Evolutionary conservation across 2,329 filamentous ascomycete species (phyloP).

Genomic region (Aureobasidium melanogenum): DNA sequence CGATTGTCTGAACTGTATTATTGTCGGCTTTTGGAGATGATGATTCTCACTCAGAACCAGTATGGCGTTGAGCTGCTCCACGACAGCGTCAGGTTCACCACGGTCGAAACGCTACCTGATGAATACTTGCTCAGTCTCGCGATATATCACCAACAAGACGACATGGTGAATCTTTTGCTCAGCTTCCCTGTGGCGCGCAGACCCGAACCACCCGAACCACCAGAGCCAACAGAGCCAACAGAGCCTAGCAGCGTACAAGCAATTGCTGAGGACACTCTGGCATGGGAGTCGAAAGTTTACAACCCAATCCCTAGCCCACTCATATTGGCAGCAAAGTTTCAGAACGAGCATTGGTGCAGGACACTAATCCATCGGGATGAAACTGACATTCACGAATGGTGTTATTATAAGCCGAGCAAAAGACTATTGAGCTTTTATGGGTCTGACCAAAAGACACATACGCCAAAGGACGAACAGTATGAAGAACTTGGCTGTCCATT

Average conservation of each 20-base stretch:
- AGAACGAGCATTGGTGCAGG: neutral
- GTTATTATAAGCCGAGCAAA: neutral
- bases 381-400: conserved; percentile 3
- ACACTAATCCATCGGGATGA: neutral
- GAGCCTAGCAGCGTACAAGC: neutral
- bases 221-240: neutral
- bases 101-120: neutral
- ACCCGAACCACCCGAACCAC: neutral
- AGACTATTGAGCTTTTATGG: conserved; percentile 2
- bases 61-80: neutral
- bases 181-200: neutral
- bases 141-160: conserved; percentile 1
- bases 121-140: conserved; percentile 2
- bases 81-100: neutral
- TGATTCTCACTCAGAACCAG: neutral
- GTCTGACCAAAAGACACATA: neutral
- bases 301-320: conserved; percentile 5
- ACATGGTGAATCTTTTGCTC: neutral
- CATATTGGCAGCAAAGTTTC: neutral
- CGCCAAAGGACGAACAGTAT: neutral
- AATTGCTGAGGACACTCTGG: neutral
- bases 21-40: conserved; percentile 8
- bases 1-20: conserved; percentile 5
- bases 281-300: conserved; percentile 1
- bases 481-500: neutral